Percentiles rank a stretch among this genome's conserved stretches.
Conservation (phyloP, 2,329 filamentous ascomycete species). For the Colletotrichum spaethianum region DNA sequence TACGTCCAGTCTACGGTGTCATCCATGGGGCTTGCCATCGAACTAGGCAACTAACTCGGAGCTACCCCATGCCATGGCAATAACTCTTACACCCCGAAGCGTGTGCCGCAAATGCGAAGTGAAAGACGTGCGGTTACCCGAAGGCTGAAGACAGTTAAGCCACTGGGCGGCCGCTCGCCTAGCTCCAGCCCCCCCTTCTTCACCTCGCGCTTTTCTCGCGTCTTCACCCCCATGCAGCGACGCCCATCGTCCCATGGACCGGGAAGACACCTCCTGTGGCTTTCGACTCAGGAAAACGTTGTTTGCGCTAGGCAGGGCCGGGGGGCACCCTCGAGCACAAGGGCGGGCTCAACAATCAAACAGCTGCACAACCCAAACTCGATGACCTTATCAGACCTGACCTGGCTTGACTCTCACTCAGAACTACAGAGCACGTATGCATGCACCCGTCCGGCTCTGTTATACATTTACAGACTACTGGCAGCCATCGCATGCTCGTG, state of each 20-base stretch:
- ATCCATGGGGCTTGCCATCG: conserved; percentile 4
- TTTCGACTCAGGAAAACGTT: conserved; percentile 11
- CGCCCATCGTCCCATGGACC: conserved; percentile 28
- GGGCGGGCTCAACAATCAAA: conserved; percentile 21
- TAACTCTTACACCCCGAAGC: conserved; percentile 15
- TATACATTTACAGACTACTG: conserved; percentile 4
- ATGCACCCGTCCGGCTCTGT: not conserved
- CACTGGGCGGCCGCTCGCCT: conserved; percentile 34
- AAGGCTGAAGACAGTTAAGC: conserved; percentile 35
- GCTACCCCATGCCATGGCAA: conserved; percentile 20
- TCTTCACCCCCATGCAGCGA: conserved; percentile 37
- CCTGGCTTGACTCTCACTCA: not conserved
- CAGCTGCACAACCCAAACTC: conserved; percentile 12
- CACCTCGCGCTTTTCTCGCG: conserved; percentile 28
- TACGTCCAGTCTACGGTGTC: not conserved
- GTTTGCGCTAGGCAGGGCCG: conserved; percentile 16
- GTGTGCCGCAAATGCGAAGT: conserved; percentile 6
- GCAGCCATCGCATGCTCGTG: not conserved
- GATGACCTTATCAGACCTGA: conserved; percentile 1
- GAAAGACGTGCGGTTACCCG: conserved; percentile 4
- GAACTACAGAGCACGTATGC: not conserved
- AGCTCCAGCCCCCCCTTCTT: not conserved
- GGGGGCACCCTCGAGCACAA: not conserved
- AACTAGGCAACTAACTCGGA: conserved; percentile 3
- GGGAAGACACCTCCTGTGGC: conserved; percentile 19